A percentile compares a stretch with the other conserved stretches of the same genome.
Conservation (phyloP, 208 protist genomes). For the Crithidia sp. region DNA sequence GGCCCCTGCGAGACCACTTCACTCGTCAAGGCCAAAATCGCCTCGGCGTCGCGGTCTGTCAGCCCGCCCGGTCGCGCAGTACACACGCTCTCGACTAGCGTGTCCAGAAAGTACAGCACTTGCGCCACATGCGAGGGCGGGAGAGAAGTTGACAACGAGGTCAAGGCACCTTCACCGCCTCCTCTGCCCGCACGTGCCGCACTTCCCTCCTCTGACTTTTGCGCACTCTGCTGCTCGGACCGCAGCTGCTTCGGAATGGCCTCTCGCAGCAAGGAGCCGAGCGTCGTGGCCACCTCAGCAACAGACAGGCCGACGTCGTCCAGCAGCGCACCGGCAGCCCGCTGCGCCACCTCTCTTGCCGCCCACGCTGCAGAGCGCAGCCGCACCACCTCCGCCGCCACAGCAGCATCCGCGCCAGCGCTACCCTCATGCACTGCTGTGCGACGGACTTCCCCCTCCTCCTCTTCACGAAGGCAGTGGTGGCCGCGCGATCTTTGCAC, state of each 20-base stretch:
- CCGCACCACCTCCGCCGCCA: not conserved
- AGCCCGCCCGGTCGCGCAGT: conserved; percentile 8
- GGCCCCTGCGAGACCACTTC: conserved; percentile 24
- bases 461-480: not conserved
- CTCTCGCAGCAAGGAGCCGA: conserved; percentile 11
- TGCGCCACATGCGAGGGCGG: conserved; percentile 9
- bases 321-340: conserved; percentile 15
- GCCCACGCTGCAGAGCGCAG: not conserved
- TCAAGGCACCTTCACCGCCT: not conserved
- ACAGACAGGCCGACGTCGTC: conserved; percentile 9
- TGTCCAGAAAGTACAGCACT: conserved; percentile 23
- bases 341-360: conserved; percentile 20
- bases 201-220: not conserved
- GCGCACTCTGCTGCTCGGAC: not conserved
- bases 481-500: not conserved
- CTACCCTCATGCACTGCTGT: too few species aligned
- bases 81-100: conserved; percentile 20
- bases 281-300: conserved; percentile 5
- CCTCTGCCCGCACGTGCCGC: not conserved
- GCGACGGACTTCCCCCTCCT: too few species aligned
- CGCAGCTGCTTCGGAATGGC: conserved; percentile 1
- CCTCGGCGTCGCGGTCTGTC: conserved; percentile 11
- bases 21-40: conserved; percentile 8
- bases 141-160: not conserved
- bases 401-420: too few species aligned